A percentile compares a stretch with the other conserved stretches of the same genome.
Conservation (phyloP, 2,329 filamentous ascomycete species). For the Ceratocystis colombiana region DNA sequence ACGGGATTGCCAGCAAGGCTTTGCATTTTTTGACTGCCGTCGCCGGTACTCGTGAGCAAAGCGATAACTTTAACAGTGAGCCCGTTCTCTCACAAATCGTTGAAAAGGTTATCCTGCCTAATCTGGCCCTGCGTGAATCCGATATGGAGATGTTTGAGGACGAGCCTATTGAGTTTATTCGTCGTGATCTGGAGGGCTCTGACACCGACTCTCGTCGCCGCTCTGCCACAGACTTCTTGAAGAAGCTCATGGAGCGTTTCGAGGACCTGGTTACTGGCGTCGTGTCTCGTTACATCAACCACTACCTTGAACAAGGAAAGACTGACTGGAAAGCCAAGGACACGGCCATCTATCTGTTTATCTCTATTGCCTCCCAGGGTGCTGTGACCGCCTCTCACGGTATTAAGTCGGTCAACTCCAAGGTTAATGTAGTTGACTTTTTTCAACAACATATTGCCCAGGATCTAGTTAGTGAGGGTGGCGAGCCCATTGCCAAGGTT, state of each 20-base stretch:
- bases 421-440: conserved; percentile 84
- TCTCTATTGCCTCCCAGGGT: conserved; percentile 87
- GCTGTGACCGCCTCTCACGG: conserved; percentile 77
- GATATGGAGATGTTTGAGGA: conserved; percentile 96
- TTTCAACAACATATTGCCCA: conserved; percentile 85
- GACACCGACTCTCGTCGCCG: conserved; percentile 87
- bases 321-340: conserved; percentile 95
- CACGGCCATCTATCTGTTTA: conserved; percentile 93
- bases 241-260: conserved; percentile 80
- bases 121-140: conserved; percentile 81
- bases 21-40: conserved; percentile 90
- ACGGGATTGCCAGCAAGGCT: conserved; percentile 86
- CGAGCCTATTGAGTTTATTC: conserved; percentile 96
- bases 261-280: conserved; percentile 74
- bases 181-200: conserved; percentile 87
- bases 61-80: conserved; percentile 74
- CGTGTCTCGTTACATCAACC: conserved; percentile 77
- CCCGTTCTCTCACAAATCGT: conserved; percentile 74
- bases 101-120: conserved; percentile 91
- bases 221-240: conserved; percentile 88
- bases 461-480: conserved; percentile 65
- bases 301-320: conserved; percentile 72
- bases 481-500: conserved; percentile 83
- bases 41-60: conserved; percentile 65
- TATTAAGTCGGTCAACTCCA: conserved; percentile 78